Conservation (phyloP, 768 basidiomycete species). For the Leccinellum luteum region DNA sequence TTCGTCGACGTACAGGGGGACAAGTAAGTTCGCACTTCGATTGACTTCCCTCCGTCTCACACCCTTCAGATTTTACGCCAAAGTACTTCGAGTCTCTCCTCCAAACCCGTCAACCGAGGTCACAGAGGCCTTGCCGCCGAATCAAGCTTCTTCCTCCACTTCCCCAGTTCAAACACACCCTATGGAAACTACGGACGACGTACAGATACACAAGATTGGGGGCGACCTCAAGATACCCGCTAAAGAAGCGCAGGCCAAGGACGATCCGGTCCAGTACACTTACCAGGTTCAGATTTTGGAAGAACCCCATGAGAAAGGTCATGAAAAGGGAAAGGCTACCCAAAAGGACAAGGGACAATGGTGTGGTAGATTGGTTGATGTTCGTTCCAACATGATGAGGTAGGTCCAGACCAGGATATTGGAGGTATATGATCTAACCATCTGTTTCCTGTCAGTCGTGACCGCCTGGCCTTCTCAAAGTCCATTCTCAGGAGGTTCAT, state of each 20-base stretch:
- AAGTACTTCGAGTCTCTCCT: slow-evolving; percentile 74
- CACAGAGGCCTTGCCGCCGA: slow-evolving; percentile 33
- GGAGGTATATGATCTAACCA: slow-evolving; percentile 1
- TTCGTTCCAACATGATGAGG: slow-evolving; percentile 80
- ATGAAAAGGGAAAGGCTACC: slow-evolving; percentile 54
- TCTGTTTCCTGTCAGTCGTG: slow-evolving; percentile 57
- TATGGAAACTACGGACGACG: slow-evolving; percentile 47
- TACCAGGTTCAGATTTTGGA: slow-evolving; percentile 89
- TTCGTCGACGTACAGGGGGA: slow-evolving; percentile 84
- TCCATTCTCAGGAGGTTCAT: slow-evolving; percentile 96
- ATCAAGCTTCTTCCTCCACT: slow-evolving; percentile 41
- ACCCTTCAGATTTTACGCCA: slow-evolving; percentile 69
- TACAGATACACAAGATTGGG: slow-evolving; percentile 64
- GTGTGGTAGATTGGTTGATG: slow-evolving; percentile 79
- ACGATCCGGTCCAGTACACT: slow-evolving; percentile 80
- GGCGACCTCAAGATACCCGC: slow-evolving; percentile 74
- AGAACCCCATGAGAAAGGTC: slow-evolving; percentile 65
- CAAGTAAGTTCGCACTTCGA: slow-evolving; percentile 53
- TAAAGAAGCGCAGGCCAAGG: slow-evolving; percentile 66
- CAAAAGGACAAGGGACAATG: slow-evolving; percentile 62
- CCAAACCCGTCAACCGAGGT: slow-evolving; percentile 49
- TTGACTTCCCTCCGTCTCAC: slow-evolving; percentile 14
- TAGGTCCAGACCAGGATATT: slow-evolving; percentile 32
- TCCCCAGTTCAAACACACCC: slow-evolving; percentile 42
- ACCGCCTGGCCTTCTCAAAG: slow-evolving; percentile 94